Base-by-base conservation (phyloP, 768 basidiomycete genomes). In the Termitomyces sp. region DNA sequence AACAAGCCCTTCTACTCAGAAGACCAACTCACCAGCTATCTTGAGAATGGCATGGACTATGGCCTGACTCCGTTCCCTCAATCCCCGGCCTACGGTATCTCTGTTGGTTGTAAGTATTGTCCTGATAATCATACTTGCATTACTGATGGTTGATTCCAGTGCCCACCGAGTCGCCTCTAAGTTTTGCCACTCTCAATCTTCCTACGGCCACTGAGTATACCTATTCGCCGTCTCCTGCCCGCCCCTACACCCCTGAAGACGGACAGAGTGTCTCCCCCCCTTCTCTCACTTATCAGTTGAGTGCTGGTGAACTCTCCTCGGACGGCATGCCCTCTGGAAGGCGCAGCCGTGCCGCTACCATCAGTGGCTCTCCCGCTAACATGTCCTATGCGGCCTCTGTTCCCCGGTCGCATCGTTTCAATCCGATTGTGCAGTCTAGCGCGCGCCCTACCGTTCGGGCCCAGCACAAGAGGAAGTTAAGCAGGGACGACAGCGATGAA, bases 351-450 rank as follows among this genome's bases (percentile, higher is more conserved):
- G 55, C 55, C 4, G 26, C 33, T 2, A 56, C 55, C 18, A 35
- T 13, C 16, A 86, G 87, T 70, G 86, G 85, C 68, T 84, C 83
- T 60, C 83, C 84, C 55, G 71, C 72, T 28, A 60, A 59, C 63
- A 77, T 81, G 38, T 74, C 86, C 38, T 82, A 80, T 68, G 75
- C 74, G 63, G 80, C 89, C 30, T 78, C 85, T 35, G 82, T 89
- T 44, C 88, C 87, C 32, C 79, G 88, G 64, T 88, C 89, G 51
- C 87, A 87, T 67, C 88, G 90, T 64, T 91, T 83, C 79, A 89
- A 90, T 75, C 89, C 90, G 5, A 84, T 91, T 65, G 74, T 81
- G 58, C 77, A 82, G 16, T 75, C 84, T 48, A 76, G 85, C 60
- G 78, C 82, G 53, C 77, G 85, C 58, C 75, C 86, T 40, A 82